Percentiles rank a stretch among this genome's conserved stretches.
phyloP scores from a whole-genome alignment of 306 rosid genomes.

The Rosa chinensis region DNA sequence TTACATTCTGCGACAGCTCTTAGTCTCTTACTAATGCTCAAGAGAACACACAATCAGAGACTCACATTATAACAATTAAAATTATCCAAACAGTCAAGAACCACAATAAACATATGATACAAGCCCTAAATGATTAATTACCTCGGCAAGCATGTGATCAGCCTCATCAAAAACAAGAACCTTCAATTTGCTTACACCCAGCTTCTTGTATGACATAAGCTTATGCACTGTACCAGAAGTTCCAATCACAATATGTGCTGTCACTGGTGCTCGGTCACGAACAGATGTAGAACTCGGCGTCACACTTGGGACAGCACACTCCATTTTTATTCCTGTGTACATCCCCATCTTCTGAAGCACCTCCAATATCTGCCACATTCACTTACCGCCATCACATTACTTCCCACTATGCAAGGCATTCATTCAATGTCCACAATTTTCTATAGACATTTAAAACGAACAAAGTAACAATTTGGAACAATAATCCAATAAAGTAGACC shows the following conservation, averaged over 20 bases:
- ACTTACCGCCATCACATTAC: background rate
- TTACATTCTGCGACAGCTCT: background rate
- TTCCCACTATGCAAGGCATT: background rate
- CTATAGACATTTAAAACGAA: background rate
- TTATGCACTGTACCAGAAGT: conserved; percentile 66
- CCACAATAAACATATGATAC: background rate
- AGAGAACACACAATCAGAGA: background rate
- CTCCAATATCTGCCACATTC: conserved; percentile 39
- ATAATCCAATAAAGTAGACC: conserved; percentile 30
- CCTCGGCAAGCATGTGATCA: conserved; percentile 70
- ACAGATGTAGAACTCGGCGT: conserved; percentile 34
- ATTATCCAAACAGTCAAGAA: background rate
- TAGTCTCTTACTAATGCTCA: background rate
- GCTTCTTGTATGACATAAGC: conserved; percentile 48
- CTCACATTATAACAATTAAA: background rate
- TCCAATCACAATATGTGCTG: conserved; percentile 72
- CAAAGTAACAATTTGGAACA: background rate
- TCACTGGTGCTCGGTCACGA: conserved; percentile 37
- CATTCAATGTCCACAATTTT: background rate
- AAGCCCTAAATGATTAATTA: conserved; percentile 1
- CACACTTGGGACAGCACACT: conserved; percentile 58
- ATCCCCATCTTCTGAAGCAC: conserved; percentile 67
- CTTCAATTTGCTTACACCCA: conserved; percentile 40
- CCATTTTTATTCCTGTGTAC: conserved; percentile 53
- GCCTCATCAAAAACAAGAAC: conserved; percentile 84